Base-by-base conservation (phyloP, 306 rosid genomes). In the Quercus parvula region DNA sequence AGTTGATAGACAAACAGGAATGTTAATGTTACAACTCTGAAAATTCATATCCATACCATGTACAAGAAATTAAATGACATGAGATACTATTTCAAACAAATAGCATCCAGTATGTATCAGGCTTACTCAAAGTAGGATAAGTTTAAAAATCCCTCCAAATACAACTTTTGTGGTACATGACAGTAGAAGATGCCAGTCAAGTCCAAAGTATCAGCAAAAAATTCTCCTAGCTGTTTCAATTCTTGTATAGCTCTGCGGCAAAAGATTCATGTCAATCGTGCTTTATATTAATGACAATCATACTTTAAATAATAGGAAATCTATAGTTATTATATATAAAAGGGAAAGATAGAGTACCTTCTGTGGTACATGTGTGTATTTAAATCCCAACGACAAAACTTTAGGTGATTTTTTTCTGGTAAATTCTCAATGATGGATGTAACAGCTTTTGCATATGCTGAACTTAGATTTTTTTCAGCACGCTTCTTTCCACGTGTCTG, bases 371-470 rank as follows among this genome's bases (percentile, higher is more conserved):
- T 18, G 72, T 93, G 98, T 71, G 77, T 82, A 84, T 89, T 82
- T 55, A 96, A 86, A 88, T 96, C 99, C 99, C 99, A 96, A 51
- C 92, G 94, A 77, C 90, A 86, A 79, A 89, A 91, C 84, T 94
- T 83, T 85, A 96, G 79, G 79, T 84, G 89, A 35, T 64, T 83
- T 74, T 86, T 89, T 59, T 71, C 85, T 57, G 78, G 64, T 85
- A 93, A 71, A 75, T 80, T 83, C 51, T 82, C 84, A 75, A 88
- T 96, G 33, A 96, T 87, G 74, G 41, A 83, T 75, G 83, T 87
- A 70, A 96, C 89, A 56, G 99, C 99, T 83, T 91, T 84, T 75
- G 90, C 88, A 84, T 91, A 96, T 86, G 90, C 98, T 3, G 86
- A 56, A 76, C 89, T 88, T 44, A 96, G 94, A 84, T 92, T 86